A percentile compares a stretch with the other conserved stretches of the same genome.
Conservation (phyloP, 768 basidiomycete species). For the Xerocomellus dryophilus region DNA sequence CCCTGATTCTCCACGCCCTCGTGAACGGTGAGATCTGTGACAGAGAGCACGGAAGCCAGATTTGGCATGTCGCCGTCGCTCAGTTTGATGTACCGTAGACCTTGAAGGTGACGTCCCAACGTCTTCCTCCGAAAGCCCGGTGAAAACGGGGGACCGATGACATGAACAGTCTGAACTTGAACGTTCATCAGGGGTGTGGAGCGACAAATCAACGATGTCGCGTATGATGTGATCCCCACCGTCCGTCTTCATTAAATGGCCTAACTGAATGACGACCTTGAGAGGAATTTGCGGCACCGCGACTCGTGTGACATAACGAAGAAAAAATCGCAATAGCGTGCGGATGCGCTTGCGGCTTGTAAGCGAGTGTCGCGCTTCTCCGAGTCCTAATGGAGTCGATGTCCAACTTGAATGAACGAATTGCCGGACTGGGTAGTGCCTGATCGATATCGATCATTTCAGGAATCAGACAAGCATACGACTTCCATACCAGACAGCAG, state of each 20-base stretch:
- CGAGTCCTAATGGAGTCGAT: background rate
- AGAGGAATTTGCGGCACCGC: background rate
- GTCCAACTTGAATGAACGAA: background rate
- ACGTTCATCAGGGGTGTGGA: background rate
- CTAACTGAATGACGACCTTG: background rate
- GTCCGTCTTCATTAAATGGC: background rate
- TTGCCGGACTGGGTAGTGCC: background rate
- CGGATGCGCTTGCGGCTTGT: background rate
- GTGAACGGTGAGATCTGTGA: no score
- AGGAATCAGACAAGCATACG: no score
- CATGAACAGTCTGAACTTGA: background rate
- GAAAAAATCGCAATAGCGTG: background rate
- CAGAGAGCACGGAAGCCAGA: background rate
- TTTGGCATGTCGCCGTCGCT: background rate
- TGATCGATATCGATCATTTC: no score
- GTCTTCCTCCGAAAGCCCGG: background rate
- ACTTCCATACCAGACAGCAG: no score
- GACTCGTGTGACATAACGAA: no score
- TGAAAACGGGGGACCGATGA: background rate
- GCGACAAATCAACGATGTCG: background rate
- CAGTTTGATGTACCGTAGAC: conserved; percentile 1
- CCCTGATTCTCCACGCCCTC: background rate
- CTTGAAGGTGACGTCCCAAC: background rate
- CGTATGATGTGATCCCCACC: background rate
- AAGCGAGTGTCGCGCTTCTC: background rate